Percentiles rank a stretch among this genome's conserved stretches.
Evolutionary conservation across 106 monocot genomes (phyloP).

Genomic region (Phalaenopsis equestris): DNA sequence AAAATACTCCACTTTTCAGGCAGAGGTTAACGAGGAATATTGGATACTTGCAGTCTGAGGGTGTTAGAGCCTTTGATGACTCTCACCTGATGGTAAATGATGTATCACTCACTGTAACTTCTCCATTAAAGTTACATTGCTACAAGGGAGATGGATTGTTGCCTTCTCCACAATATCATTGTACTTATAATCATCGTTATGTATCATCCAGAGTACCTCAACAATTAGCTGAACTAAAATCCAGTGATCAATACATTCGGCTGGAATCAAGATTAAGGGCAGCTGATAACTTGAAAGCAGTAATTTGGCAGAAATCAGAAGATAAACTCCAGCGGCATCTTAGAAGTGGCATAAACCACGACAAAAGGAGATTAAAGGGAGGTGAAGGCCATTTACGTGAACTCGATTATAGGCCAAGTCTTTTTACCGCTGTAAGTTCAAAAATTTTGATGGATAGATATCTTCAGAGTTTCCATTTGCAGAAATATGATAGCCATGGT

Average conservation of each 20-base stretch:
- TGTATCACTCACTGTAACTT: not conserved
- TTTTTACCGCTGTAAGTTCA: no score
- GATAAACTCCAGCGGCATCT: constrained; percentile 2
- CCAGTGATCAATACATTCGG: not conserved
- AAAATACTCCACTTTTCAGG: constrained; percentile 17
- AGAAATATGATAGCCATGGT: not conserved
- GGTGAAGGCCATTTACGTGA: no score
- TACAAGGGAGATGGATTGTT: constrained; percentile 1
- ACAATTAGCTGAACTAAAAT: not conserved
- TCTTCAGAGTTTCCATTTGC: no score
- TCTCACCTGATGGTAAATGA: not conserved
- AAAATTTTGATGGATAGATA: no score
- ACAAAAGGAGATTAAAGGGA: not conserved
- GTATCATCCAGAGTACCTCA: constrained; percentile 1
- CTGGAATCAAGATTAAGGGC: not conserved
- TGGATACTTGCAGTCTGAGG: constrained; percentile 5
- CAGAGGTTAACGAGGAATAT: constrained; percentile 12
- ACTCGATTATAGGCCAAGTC: no score
- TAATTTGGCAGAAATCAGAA: constrained; percentile 3
- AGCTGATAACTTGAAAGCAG: not conserved
- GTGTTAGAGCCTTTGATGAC: not conserved
- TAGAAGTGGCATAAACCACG: not conserved
- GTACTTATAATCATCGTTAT: not conserved
- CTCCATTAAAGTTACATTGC: not conserved
- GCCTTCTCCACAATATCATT: constrained; percentile 3